A percentile compares a stretch with the other conserved stretches of the same genome.
Evolutionary conservation across 2,329 filamentous ascomycete genomes (phyloP).

Genomic region (Penicillium glabrum): DNA sequence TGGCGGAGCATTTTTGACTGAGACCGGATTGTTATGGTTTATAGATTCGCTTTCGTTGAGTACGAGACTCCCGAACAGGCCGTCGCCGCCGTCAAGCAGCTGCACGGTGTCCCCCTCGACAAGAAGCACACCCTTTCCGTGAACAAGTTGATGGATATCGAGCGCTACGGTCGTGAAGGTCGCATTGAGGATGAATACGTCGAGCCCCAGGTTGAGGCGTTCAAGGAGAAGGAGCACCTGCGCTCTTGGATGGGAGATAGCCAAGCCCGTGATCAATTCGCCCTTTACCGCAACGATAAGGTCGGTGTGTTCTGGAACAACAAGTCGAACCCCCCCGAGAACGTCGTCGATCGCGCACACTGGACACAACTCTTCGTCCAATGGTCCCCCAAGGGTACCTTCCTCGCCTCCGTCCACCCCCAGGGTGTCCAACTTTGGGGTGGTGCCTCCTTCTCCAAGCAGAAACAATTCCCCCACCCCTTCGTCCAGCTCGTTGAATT

Average conservation of each 20-base stretch:
- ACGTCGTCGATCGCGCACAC: constrained; percentile 85
- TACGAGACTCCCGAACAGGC: constrained; percentile 90
- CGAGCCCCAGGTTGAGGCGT: constrained; percentile 76
- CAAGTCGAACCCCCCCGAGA: constrained; percentile 85
- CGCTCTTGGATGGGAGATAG: constrained; percentile 89
- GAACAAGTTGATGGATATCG: constrained; percentile 98
- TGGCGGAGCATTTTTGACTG: constrained; percentile 14
- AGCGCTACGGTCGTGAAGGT: constrained; percentile 92
- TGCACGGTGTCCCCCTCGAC: constrained; percentile 85
- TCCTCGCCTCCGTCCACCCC: constrained; percentile 87
- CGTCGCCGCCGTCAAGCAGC: constrained; percentile 80
- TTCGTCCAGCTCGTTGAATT: constrained; percentile 96
- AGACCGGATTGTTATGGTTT: constrained; percentile 2
- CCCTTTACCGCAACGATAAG: constrained; percentile 86
- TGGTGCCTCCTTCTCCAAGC: constrained; percentile 81
- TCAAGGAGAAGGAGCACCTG: constrained; percentile 89
- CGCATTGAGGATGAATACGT: constrained; percentile 89
- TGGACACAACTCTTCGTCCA: constrained; percentile 99
- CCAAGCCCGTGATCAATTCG: constrained; percentile 90
- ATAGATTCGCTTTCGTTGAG: constrained; percentile 93
- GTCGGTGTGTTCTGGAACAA: constrained; percentile 99
- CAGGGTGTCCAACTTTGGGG: constrained; percentile 98
- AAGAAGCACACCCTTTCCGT: constrained; percentile 94
- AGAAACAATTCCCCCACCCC: constrained; percentile 91
- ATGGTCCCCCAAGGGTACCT: constrained; percentile 96